Evolutionary conservation across 2,329 filamentous ascomycete genomes (phyloP).

Genomic region (Sclerotinia spermophila): DNA sequence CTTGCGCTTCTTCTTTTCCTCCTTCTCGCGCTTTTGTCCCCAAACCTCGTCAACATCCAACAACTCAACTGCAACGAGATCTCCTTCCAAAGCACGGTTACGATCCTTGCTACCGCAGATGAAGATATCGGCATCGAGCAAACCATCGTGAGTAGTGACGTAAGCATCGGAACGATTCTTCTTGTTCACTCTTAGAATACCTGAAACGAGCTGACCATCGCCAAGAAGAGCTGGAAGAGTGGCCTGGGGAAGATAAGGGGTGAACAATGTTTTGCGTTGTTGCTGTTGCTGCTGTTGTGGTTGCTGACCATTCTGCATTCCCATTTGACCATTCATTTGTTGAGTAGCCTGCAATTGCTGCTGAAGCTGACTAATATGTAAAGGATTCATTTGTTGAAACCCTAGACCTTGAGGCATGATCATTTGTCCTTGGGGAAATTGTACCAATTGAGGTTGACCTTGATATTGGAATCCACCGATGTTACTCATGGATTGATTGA

Average conservation of each 20-base stretch:
- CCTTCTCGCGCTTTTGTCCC: conserved; percentile 98
- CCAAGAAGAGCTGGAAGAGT: conserved; percentile 84
- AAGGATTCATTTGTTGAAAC: conserved; percentile 79
- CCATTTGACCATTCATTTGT: conserved; percentile 74
- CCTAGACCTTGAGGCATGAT: conserved; percentile 78
- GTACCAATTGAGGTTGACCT: conserved; percentile 80
- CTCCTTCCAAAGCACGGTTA: conserved; percentile 93
- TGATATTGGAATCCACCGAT: conserved; percentile 88
- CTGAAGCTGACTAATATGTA: conserved; percentile 87
- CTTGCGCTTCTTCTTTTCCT: conserved; percentile 99
- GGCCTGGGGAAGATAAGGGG: conserved; percentile 92
- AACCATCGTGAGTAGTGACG: conserved; percentile 82
- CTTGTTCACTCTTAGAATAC: conserved; percentile 97
- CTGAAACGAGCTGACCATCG: conserved; percentile 91
- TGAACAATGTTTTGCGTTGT: conserved; percentile 97
- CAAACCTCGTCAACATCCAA: conserved; percentile 98
- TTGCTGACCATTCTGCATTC: conserved; percentile 66
- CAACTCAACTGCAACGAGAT: conserved; percentile 91
- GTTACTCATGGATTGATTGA: conserved; percentile 79
- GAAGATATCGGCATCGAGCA: conserved; percentile 95
- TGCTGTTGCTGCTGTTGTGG: conserved; percentile 87
- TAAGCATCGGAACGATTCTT: conserved; percentile 99
- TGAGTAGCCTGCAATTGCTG: conserved; percentile 80
- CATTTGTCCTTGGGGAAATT: conserved; percentile 79
- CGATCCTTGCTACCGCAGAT: conserved; percentile 99